These are phyloP conservation scores for Leucoagaricus sp. DNA, from an alignment of 1,284 basidiomycete genomes.

Conservation along the genomic window DNA sequence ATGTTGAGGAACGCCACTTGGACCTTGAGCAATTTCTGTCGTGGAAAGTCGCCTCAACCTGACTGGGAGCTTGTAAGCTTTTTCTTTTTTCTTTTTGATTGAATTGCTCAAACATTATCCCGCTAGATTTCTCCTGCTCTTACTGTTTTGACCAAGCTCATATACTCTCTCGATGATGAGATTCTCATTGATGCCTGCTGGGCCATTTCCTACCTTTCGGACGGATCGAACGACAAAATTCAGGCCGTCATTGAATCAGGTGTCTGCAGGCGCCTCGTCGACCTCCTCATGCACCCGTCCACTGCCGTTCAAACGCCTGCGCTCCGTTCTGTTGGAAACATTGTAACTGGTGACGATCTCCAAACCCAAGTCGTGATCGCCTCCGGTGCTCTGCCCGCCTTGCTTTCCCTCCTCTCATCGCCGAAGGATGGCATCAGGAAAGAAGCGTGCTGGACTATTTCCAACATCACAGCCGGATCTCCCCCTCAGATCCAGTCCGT, in stretches of 20 bases:
- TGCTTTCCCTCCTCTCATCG: constrained; percentile 90
- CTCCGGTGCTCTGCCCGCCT: constrained; percentile 91
- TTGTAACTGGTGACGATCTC: constrained; percentile 97
- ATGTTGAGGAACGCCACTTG: constrained; percentile 98
- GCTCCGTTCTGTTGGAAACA: constrained; percentile 97
- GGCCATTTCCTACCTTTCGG: constrained; percentile 99
- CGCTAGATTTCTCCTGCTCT: constrained; percentile 92
- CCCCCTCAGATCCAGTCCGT: constrained; percentile 95
- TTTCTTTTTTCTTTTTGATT: constrained; percentile 4
- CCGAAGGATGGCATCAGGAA: constrained; percentile 95
- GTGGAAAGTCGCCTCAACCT: constrained; percentile 95
- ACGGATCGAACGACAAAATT: constrained; percentile 99
- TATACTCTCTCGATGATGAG: constrained; percentile 99
- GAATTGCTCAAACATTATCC: constrained; percentile 18
- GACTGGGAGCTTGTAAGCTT: constrained; percentile 85
- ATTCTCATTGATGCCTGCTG: constrained; percentile 99
- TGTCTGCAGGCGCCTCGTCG: constrained; percentile 96
- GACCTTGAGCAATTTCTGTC: constrained; percentile 98
- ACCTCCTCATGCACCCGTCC: constrained; percentile 95
- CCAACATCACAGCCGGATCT: constrained; percentile 97
- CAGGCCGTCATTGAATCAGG: constrained; percentile 99
- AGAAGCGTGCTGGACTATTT: constrained; percentile 99
- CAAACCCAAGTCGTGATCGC: constrained; percentile 99
- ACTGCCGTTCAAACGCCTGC: constrained; percentile 99
- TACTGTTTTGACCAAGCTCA: constrained; percentile 95